phyloP scores from a whole-genome alignment of 345 rosid species.

The Anacardium occidentale region DNA sequence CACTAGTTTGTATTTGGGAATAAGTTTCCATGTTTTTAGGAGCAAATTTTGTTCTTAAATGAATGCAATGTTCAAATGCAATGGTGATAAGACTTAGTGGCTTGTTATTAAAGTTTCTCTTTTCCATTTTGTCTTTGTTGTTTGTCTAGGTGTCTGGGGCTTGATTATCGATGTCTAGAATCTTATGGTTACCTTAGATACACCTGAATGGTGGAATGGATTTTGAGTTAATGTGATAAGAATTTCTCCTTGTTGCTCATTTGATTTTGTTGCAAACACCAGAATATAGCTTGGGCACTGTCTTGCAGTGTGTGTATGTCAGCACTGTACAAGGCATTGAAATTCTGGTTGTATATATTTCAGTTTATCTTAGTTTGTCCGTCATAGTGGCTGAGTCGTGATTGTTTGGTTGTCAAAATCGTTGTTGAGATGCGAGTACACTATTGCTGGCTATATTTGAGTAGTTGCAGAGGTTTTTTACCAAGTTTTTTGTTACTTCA shows the following conservation, averaged over 20 bases:
- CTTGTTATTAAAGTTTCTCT: not conserved
- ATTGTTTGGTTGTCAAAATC: not conserved
- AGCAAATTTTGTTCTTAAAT: not conserved
- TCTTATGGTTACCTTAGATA: not conserved
- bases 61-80: too few relatives aligned
- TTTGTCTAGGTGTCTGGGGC: too few relatives aligned
- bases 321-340: not conserved
- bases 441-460: not conserved
- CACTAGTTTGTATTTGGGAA: not conserved
- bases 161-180: not conserved
- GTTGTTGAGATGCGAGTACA: not conserved
- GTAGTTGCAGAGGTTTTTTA: not conserved
- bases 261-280: not conserved
- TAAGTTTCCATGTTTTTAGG: not conserved
- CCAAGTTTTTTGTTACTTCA: too few relatives aligned
- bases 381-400: not conserved
- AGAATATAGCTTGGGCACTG: not conserved
- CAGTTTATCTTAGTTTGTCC: not conserved
- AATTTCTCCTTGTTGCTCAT: not conserved
- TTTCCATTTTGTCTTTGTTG: too few relatives aligned
- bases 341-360: not conserved
- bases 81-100: not conserved
- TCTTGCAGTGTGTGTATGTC: not conserved
- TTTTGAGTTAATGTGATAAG: not conserved
- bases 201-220: not conserved